phyloP scores from a whole-genome alignment of 2,329 filamentous ascomycete species.

The Balansia obtecta region DNA sequence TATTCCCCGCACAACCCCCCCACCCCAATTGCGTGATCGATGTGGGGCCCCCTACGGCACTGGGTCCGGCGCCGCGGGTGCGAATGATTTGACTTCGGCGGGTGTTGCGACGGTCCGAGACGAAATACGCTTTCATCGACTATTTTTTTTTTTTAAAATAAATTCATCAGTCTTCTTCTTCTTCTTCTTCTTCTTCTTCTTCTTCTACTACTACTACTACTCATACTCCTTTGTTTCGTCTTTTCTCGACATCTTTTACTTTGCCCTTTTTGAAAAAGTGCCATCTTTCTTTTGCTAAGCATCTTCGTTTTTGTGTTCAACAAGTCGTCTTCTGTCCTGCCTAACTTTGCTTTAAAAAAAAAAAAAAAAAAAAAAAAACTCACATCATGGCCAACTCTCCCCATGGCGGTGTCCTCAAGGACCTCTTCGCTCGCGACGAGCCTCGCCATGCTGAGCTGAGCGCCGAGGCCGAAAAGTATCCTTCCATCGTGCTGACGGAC shows the following conservation, averaged over 20 bases:
- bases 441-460: slow-evolving; percentile 68
- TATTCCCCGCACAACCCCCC: background rate
- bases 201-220: too few species aligned
- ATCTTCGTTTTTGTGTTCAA: too few species aligned
- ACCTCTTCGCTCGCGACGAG: slow-evolving; percentile 86
- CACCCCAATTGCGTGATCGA: slow-evolving; percentile 22
- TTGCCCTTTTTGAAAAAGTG: too few species aligned
- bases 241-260: background rate
- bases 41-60: slow-evolving; percentile 4
- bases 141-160: too few species aligned
- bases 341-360: too few species aligned
- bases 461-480: slow-evolving; percentile 75
- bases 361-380: too few species aligned
- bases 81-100: background rate
- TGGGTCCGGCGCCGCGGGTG: slow-evolving; percentile 3
- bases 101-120: background rate
- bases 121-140: too few species aligned
- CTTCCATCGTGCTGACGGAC: slow-evolving; percentile 75
- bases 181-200: too few species aligned
- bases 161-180: too few species aligned
- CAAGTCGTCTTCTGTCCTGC: too few species aligned
- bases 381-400: slow-evolving; percentile 54
- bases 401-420: slow-evolving; percentile 92
- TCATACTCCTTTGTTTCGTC: too few species aligned
- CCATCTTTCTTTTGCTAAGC: too few species aligned